Percentiles rank a stretch among this genome's conserved stretches.
These are phyloP conservation scores for Ceratocystis destructans DNA, from an alignment of 2,329 filamentous ascomycete species.

Conservation along the genomic window DNA sequence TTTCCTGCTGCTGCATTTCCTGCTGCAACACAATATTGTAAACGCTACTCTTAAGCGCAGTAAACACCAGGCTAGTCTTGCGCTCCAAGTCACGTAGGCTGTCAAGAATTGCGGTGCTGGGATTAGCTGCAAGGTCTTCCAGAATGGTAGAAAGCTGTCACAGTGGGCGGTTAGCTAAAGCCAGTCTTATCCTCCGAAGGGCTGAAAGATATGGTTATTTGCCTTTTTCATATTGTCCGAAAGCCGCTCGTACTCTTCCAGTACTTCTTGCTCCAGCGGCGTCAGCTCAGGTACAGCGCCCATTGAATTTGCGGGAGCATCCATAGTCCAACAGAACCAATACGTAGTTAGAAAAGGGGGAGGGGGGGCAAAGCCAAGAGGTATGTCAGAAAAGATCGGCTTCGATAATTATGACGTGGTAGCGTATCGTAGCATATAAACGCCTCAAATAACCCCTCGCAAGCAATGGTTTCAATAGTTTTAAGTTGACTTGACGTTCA, in stretches of 20 bases:
- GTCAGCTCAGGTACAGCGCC: constrained; percentile 44
- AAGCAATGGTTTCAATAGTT: too few species aligned
- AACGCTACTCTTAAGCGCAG: constrained; percentile 90
- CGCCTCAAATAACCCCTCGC: too few species aligned
- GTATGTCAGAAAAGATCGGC: background rate
- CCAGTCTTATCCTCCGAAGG: background rate
- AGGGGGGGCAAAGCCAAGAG: background rate
- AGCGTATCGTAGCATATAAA: background rate
- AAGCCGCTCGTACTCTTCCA: constrained; percentile 83
- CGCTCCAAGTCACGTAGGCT: constrained; percentile 76
- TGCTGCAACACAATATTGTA: constrained; percentile 98
- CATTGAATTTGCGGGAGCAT: constrained; percentile 11
- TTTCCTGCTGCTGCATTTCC: constrained; percentile 45
- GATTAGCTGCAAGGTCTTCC: constrained; percentile 51
- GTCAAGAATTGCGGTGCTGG: constrained; percentile 73
- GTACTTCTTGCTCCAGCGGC: constrained; percentile 79
- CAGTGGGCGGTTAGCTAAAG: background rate
- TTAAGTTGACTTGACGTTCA: background rate
- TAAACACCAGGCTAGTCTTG: constrained; percentile 91
- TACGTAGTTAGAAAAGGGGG: background rate
- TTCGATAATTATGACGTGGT: background rate
- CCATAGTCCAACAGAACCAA: constrained; percentile 7
- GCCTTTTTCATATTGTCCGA: constrained; percentile 87
- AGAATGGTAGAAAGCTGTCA: constrained; percentile 45
- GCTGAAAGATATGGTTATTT: constrained; percentile 19